Conservation (phyloP, 148 eudicot species). For the Selenicereus undatus region DNA sequence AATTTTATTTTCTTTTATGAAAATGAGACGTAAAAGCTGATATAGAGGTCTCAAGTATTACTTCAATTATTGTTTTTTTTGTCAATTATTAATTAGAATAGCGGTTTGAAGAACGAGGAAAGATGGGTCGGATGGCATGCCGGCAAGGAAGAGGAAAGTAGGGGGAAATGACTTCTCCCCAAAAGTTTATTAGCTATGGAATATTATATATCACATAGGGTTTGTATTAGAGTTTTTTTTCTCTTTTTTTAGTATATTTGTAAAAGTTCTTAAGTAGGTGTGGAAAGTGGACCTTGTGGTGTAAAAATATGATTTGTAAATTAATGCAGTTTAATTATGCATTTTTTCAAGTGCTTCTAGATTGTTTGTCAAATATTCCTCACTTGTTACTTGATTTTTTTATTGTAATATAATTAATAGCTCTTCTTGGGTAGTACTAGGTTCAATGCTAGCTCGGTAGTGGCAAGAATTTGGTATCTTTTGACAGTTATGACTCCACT, state of each 20-base stretch:
- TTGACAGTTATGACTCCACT: neutral
- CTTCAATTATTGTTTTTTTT: too few relatives aligned
- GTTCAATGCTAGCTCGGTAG: neutral
- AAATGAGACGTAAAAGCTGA: too few relatives aligned
- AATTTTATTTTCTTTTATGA: neutral
- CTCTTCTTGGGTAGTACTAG: too few relatives aligned
- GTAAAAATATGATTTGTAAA: slow-evolving; percentile 29
- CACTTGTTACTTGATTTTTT: neutral
- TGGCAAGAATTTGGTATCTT: neutral
- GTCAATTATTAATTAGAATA: neutral
- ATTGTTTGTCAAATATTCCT: neutral
- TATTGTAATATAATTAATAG: neutral
- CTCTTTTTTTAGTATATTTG: neutral
- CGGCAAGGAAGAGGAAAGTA: slow-evolving; percentile 26
- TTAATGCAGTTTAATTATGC: neutral
- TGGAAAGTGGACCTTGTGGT: neutral
- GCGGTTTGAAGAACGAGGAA: slow-evolving; percentile 10
- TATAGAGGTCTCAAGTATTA: too few relatives aligned
- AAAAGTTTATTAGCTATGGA: neutral
- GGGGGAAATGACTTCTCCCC: slow-evolving; percentile 11
- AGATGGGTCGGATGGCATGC: neutral
- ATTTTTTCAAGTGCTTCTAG: slow-evolving; percentile 9
- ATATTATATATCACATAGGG: neutral
- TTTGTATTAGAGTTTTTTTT: neutral
- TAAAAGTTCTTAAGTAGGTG: neutral